Conservation (phyloP, 2,329 filamentous ascomycete genomes). For the Dactylellina parvicollis region DNA sequence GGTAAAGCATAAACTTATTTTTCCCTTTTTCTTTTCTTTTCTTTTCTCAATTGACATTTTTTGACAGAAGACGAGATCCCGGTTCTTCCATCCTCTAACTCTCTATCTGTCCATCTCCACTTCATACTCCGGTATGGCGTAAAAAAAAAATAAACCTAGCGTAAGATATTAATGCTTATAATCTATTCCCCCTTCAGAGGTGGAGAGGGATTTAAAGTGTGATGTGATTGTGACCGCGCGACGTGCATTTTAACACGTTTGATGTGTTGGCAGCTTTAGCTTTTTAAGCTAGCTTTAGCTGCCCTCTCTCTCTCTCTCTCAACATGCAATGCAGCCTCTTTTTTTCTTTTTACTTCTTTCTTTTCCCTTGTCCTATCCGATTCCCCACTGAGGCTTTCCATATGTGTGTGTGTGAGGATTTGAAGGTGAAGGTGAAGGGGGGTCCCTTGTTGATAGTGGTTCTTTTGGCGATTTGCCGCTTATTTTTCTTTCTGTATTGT, state of each 20-base stretch:
- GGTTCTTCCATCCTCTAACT: background rate
- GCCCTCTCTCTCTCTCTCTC: background rate
- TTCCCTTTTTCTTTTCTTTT: too few species aligned
- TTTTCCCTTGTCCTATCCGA: background rate
- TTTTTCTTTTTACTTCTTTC: slow-evolving; percentile 1
- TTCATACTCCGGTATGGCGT: slow-evolving; percentile 10
- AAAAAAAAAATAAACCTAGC: background rate
- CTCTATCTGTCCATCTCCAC: background rate
- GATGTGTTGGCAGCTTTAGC: slow-evolving; percentile 49
- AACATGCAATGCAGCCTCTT: slow-evolving; percentile 15
- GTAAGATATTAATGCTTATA: background rate
- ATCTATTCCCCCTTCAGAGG: background rate
- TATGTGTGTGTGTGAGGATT: too few species aligned
- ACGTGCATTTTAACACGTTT: slow-evolving; percentile 39
- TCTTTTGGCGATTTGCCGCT: slow-evolving; percentile 9
- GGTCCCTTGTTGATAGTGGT: background rate
- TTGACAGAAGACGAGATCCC: too few species aligned
- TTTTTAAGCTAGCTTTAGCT: too few species aligned
- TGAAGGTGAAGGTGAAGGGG: slow-evolving; percentile 1
- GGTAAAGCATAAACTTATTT: too few species aligned
- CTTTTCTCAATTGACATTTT: too few species aligned
- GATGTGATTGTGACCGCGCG: slow-evolving; percentile 42
- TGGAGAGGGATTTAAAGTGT: slow-evolving; percentile 25
- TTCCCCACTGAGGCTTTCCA: slow-evolving; percentile 43
- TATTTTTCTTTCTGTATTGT: slow-evolving; percentile 9